Base-by-base conservation (phyloP, 78 protist genomes). In the Pigoraptor vietnamica region DNA sequence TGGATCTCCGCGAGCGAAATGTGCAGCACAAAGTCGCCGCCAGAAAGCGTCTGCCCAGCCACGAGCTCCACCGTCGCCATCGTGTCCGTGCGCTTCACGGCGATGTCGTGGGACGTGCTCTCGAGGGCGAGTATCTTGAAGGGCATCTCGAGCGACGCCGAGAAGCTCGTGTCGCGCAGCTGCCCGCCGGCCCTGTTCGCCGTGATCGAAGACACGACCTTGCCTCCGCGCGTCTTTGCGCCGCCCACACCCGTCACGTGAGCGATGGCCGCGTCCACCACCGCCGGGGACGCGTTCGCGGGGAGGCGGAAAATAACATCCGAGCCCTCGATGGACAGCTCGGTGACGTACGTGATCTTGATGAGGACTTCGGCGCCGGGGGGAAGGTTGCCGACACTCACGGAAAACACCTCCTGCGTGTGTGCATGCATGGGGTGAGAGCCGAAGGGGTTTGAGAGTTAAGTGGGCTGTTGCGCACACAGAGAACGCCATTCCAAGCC, bases 361-460 rank as follows among this genome's bases (percentile, higher is more conserved):
- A 97, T 93, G 24, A 92, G 21, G 10, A 95, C 95, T 35, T 37
- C 88, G 14, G 91, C 39, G 0, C 81, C 25, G 0, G 97, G 97
- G n/a, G 96, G 97, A 37, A 97, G 81, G 38, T 94, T 94, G 90
- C 98, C 98, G 40, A 97, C 95, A 14, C 88, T 38, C 29, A 37
- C 55, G 1, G 89, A 24, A 38, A 38, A 86, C 39, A 83, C 88
- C 23, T 83, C 88, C 25, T 6, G 88, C 35, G 88, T 83, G 67
- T 6, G 67, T 48, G n/a, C n/a, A n/a, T 48, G 67, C 6, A 14
- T 48, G 14, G 67, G 29, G 67, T 48, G 6, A 21, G 29, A 48
- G 67, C 14, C n/a, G n/a, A n/a, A n/a, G n/a, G n/a, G n/a, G n/a
- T n/a, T n/a, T n/a, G 67, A 48, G 67, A 21, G 67, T 48, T 9